A percentile compares a stretch with the other conserved stretches of the same genome.
phyloP scores from a whole-genome alignment of 768 basidiomycete species.

The Suillus discolor region DNA sequence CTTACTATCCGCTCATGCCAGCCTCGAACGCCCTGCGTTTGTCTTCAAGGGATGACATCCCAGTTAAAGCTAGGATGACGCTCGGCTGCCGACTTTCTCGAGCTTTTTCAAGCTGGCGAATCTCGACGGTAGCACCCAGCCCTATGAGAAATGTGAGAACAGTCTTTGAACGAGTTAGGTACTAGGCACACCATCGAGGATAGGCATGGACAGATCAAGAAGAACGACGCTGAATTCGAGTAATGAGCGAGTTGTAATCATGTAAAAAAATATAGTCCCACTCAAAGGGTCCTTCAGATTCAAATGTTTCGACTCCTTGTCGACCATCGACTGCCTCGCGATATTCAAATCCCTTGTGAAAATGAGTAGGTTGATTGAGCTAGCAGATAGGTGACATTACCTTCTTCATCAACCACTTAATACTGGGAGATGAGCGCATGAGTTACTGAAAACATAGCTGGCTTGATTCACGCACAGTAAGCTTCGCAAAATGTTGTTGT shows the following conservation, averaged over 20 bases:
- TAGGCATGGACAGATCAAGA: constrained; percentile 90
- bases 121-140: constrained; percentile 80
- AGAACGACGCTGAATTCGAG: constrained; percentile 65
- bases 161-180: neutral
- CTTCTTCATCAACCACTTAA: constrained; percentile 71
- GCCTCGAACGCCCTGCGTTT: constrained; percentile 89
- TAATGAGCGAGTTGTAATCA: constrained; percentile 10
- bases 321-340: constrained; percentile 83
- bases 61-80: constrained; percentile 86
- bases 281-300: constrained; percentile 82
- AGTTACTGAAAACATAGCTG: constrained; percentile 7
- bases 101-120: constrained; percentile 70
- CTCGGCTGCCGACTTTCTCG: constrained; percentile 36
- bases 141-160: constrained; percentile 42
- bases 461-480: constrained; percentile 62
- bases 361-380: constrained; percentile 6
- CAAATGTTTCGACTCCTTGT: constrained; percentile 79
- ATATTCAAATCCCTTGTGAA: constrained; percentile 65
- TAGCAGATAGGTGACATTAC: constrained; percentile 16
- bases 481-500: constrained; percentile 83
- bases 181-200: constrained; percentile 74
- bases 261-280: constrained; percentile 39
- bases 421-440: constrained; percentile 32
- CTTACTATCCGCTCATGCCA: constrained; percentile 92
- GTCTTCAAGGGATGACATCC: constrained; percentile 92